A percentile compares a stretch with the other conserved stretches of the same genome.
Evolutionary conservation across 1,284 basidiomycete species (phyloP).

Genomic region (Malassezia vespertilionis): DNA sequence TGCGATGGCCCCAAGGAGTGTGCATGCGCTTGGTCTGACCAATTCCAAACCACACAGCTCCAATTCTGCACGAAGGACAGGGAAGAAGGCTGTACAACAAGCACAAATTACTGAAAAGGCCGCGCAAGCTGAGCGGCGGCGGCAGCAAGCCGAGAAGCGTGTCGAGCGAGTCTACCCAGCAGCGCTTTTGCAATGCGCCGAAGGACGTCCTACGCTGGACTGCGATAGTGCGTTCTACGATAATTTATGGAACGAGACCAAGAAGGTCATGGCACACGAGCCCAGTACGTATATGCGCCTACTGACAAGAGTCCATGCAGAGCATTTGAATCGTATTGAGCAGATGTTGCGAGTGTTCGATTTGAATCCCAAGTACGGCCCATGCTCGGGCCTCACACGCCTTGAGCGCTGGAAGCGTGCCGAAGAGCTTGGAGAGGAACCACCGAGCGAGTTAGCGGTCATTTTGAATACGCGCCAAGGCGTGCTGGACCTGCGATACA

Average conservation of each 20-base stretch:
- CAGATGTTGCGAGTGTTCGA: slow-evolving; percentile 44
- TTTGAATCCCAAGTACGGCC: slow-evolving; percentile 53
- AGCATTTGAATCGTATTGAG: slow-evolving; percentile 34
- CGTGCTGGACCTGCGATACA: slow-evolving; percentile 8
- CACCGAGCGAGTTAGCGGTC: slow-evolving; percentile 63
- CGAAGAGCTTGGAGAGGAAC: slow-evolving; percentile 64
- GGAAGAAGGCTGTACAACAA: slow-evolving; percentile 1
- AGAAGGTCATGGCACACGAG: slow-evolving; percentile 18
- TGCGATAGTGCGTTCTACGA: slow-evolving; percentile 28
- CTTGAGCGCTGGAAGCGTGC: slow-evolving; percentile 82
- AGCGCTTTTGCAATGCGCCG: slow-evolving; percentile 6
- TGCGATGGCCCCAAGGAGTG: slow-evolving; percentile 4
- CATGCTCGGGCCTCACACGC: slow-evolving; percentile 69
- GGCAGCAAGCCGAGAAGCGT: no score
- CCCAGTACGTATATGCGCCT: slow-evolving; percentile 17
- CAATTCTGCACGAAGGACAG: not conserved
- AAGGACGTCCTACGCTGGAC: slow-evolving; percentile 20
- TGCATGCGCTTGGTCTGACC: slow-evolving; percentile 8
- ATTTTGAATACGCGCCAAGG: slow-evolving; percentile 40
- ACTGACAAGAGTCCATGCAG: slow-evolving; percentile 30
- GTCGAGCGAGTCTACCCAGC: slow-evolving; percentile 1
- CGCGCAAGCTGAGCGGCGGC: no score
- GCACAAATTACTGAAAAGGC: no score
- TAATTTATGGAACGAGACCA: slow-evolving; percentile 27
- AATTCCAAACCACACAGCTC: slow-evolving; percentile 2